Conservation (phyloP, 2,329 filamentous ascomycete species). For the Stemphylium vesicarium region DNA sequence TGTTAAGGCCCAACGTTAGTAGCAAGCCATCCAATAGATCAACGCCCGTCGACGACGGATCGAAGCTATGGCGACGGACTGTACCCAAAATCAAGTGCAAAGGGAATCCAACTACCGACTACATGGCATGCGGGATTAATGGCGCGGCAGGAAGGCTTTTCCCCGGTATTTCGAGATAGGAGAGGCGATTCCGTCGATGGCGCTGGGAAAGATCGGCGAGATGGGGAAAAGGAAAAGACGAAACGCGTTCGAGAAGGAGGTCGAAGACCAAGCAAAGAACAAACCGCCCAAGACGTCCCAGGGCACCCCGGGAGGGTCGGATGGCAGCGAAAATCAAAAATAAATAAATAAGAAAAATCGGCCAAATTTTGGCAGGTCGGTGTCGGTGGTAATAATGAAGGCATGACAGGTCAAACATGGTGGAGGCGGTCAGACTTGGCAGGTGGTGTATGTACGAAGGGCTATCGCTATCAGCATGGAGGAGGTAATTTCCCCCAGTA, state of each 20-base stretch:
- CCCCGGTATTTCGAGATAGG: no score
- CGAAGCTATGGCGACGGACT: not conserved
- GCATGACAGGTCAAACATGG: not conserved
- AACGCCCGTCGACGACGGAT: not conserved
- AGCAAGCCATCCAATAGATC: slow-evolving; percentile 3
- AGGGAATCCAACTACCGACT: no score
- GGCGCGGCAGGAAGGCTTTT: no score
- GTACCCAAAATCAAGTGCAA: no score
- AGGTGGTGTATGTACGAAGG: slow-evolving; percentile 2
- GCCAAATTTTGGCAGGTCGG: not conserved
- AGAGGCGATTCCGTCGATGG: no score
- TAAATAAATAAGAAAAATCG: not conserved
- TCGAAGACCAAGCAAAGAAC: no score
- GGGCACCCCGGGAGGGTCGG: not conserved
- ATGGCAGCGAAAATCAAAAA: not conserved
- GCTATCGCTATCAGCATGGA: not conserved
- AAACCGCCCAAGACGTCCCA: no score
- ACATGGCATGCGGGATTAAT: no score
- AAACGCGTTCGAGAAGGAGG: no score
- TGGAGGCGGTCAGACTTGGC: not conserved
- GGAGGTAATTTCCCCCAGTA: slow-evolving; percentile 14
- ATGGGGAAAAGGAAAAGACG: no score
- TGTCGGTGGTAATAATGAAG: not conserved
- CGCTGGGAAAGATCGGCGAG: no score
- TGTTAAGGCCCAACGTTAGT: not conserved